Percentiles rank a stretch among this genome's conserved stretches.
Evolutionary conservation across 306 rosid species (phyloP).

Genomic region (Macrotyloma uniflorum): DNA sequence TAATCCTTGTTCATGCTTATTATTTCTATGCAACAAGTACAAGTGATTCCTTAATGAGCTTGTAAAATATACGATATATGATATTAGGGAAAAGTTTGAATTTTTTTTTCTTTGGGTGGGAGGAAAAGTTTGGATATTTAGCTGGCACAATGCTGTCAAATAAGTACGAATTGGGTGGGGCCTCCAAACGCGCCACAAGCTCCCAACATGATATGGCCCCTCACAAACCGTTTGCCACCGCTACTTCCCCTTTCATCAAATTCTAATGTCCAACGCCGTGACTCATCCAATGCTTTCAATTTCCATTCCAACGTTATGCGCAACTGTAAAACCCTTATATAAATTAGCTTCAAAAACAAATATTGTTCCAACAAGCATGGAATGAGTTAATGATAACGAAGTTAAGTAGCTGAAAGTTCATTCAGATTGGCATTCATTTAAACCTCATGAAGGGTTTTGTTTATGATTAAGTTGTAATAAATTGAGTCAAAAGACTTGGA

Average conservation of each 20-base stretch:
- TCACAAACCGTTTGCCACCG: constrained; percentile 21
- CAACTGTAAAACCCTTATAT: not conserved
- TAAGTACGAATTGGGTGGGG: constrained; percentile 24
- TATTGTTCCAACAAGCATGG: constrained; percentile 15
- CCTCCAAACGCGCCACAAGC: constrained; percentile 32
- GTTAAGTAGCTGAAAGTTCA: not conserved
- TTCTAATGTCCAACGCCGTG: not conserved
- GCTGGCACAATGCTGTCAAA: constrained; percentile 37
- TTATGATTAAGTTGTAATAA: too few relatives aligned
- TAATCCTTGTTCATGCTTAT: not conserved
- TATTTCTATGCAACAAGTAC: constrained; percentile 22
- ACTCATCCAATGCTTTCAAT: constrained; percentile 18
- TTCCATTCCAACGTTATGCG: constrained; percentile 2
- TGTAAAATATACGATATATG: not conserved
- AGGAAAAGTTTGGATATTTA: constrained; percentile 8
- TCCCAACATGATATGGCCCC: constrained; percentile 32
- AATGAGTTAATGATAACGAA: not conserved
- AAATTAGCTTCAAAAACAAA: constrained; percentile 11
- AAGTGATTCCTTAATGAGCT: not conserved
- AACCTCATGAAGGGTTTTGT: not conserved
- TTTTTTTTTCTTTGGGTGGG: not conserved
- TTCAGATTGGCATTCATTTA: not conserved
- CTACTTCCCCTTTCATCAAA: constrained; percentile 27
- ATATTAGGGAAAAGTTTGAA: not conserved
- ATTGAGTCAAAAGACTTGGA: too few relatives aligned